Conservation (phyloP, 2,329 filamentous ascomycete species). For the Salinomyces thailandicus region DNA sequence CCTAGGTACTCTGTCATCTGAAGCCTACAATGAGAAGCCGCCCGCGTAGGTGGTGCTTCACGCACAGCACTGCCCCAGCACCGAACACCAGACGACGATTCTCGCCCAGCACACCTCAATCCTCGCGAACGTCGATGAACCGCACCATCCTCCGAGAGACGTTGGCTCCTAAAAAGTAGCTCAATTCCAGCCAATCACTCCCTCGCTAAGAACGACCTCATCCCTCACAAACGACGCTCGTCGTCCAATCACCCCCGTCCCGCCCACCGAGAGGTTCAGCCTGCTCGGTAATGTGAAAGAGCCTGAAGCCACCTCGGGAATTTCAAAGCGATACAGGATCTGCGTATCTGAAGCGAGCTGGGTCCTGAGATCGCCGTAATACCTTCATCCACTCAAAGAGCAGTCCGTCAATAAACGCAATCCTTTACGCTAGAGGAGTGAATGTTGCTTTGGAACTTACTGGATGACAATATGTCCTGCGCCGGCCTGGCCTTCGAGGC, state of each 20-base stretch:
- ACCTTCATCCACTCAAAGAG: too few relatives aligned
- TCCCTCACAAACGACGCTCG: conserved; percentile 11
- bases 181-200: conserved; percentile 18
- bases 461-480: conserved; percentile 12
- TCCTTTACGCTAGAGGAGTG: neutral
- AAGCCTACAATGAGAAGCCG: too few relatives aligned
- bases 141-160: too few relatives aligned
- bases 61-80: too few relatives aligned
- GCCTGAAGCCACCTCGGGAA: conserved; percentile 3
- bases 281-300: conserved; percentile 9
- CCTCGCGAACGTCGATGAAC: too few relatives aligned
- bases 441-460: conserved; percentile 9
- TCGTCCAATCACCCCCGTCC: conserved; percentile 14
- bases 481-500: conserved; percentile 1
- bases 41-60: too few relatives aligned
- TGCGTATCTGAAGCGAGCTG: neutral
- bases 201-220: conserved; percentile 8
- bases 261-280: conserved; percentile 13
- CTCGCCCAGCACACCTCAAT: too few relatives aligned
- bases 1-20: too few relatives aligned
- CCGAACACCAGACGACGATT: too few relatives aligned
- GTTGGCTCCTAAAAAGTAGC: too few relatives aligned
- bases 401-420: too few relatives aligned
- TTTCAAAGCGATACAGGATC: conserved; percentile 2
- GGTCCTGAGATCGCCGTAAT: too few relatives aligned